Evolutionary conservation across 805 yeast species (phyloP), one percentile per base, ranked within the genome.

Genomic region (Kodamaea kakaduensis): DNA sequence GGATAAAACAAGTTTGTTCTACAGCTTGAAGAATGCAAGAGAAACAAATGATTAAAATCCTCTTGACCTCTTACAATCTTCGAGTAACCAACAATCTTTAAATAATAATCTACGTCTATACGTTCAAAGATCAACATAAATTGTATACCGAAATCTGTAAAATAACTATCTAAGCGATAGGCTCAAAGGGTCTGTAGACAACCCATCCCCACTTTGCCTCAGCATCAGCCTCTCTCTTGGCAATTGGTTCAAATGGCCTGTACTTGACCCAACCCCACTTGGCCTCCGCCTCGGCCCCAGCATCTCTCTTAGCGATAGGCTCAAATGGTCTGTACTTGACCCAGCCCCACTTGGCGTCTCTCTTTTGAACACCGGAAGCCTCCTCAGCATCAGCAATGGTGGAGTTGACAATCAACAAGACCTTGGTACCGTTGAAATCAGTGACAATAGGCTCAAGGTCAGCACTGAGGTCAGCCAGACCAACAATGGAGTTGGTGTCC

Each of bases 1-100:
- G 12, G 54, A 74, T 35, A 51, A 64, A 18, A 52, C 58, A 4
- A 61, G 77, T 6, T 48, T 66, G 17, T 81, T 81, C 46, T 78
- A 71, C 54, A n/a, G n/a, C n/a, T n/a, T n/a, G n/a, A 56, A 61
- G 31, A n/a, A n/a, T n/a, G n/a, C n/a, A n/a, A n/a, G n/a, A n/a
- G n/a, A n/a, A n/a, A n/a, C n/a, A n/a, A n/a, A n/a, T n/a, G n/a
- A n/a, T 9, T 20, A 20, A 20, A 20, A 20, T 20, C 9, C 9
- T 20, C 9, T 20, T 20, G 22, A 7, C 22, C n/a, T n/a, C n/a
- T n/a, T n/a, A n/a, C n/a, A n/a, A n/a, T n/a, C n/a, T n/a, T n/a
- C n/a, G n/a, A n/a, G n/a, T n/a, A n/a, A n/a, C n/a, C n/a, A n/a
- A n/a, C n/a, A n/a, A n/a, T n/a, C n/a, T n/a, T n/a, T n/a, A n/a